Conservation (phyloP, 2,329 filamentous ascomycete genomes). For the Chaetomium sp. region DNA sequence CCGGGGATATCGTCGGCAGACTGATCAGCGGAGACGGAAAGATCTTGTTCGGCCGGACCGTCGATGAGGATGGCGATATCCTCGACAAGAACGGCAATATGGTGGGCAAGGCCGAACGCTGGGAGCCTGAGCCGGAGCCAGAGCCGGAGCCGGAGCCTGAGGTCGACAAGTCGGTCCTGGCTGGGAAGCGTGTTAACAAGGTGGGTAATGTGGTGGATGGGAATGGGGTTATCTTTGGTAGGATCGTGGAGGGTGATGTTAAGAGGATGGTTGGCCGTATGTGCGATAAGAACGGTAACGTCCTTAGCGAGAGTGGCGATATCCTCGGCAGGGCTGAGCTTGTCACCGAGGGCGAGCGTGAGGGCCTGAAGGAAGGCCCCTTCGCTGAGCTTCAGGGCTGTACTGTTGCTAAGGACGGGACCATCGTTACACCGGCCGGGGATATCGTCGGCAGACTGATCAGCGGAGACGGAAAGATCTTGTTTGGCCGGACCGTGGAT, state of each 20-base stretch:
- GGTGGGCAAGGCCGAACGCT: constrained; percentile 53
- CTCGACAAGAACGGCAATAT: constrained; percentile 68
- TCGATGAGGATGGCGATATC: constrained; percentile 71
- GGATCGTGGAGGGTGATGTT: constrained; percentile 67
- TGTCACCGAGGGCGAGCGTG: constrained; percentile 66
- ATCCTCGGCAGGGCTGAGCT: constrained; percentile 69
- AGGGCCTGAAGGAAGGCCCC: constrained; percentile 64
- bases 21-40: constrained; percentile 72
- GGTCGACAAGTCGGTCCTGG: constrained; percentile 62
- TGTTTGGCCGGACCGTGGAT: constrained; percentile 74
- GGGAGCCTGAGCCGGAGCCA: constrained; percentile 41
- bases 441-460: constrained; percentile 72
- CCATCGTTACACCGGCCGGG: constrained; percentile 65
- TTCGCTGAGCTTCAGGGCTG: constrained; percentile 68
- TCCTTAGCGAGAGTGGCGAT: constrained; percentile 73
- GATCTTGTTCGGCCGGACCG: constrained; percentile 69
- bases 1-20: constrained; percentile 72
- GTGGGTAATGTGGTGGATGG: constrained; percentile 63
- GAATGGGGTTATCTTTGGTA: constrained; percentile 60
- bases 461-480: constrained; percentile 69
- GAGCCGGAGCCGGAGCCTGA: constrained; percentile 47
- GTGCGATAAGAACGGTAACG: constrained; percentile 71
- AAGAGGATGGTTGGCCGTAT: constrained; percentile 67
- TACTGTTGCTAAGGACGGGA: constrained; percentile 69
- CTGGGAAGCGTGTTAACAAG: constrained; percentile 73